Evolutionary conservation across 352 stramenopile species (phyloP), one percentile per base, ranked within the genome.

Genomic region (Globisporangium takayamanum): DNA sequence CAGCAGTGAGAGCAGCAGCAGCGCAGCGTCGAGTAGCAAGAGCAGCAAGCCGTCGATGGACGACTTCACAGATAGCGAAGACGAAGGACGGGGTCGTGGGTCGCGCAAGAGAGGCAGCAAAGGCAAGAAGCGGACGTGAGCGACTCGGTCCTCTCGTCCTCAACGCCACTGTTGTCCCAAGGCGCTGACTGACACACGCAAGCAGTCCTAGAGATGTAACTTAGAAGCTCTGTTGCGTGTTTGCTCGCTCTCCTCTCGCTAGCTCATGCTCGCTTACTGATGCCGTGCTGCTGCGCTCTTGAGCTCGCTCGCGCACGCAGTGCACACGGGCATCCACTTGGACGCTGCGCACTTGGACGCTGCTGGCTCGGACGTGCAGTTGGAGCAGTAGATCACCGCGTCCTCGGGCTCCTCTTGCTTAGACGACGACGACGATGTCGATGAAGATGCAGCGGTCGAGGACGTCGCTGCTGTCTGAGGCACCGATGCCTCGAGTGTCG

Each of bases 261-360:
- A 28, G 20, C 44, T 8, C 6, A 25, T 48, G 16, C n/a, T 48
- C 18, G n/a, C 22, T 59, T 25, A 33, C 37, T 59, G 50, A 53
- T 55, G 64, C 42, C 70, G 66, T 55, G n/a, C 22, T 4, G 8
- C 36, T 2, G 62, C 77, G 58, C 54, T 50, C 57, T 84, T 88
- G 22, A 93, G 62, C 8, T 59, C 48, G 26, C 55, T 63, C 20
- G 75, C 81, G 42, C 84, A 94, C 6, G 68, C 67, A 5, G 60
- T 58, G 63, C 84, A 94, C 30, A 94, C 81, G 20, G 81, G 84
- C 84, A 94, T 91, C 84, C 81, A 92, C 62, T 94, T 94, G 25
- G 84, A 91, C 5, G 84, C 84, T 26, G 81, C 62, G 58, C 84
- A 94, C 50, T 94, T 94, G 6, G 80, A 88, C 60, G 76, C 78